Evolutionary conservation across 2,329 filamentous ascomycete species (phyloP).

Genomic region (Aureobasidium sp.): DNA sequence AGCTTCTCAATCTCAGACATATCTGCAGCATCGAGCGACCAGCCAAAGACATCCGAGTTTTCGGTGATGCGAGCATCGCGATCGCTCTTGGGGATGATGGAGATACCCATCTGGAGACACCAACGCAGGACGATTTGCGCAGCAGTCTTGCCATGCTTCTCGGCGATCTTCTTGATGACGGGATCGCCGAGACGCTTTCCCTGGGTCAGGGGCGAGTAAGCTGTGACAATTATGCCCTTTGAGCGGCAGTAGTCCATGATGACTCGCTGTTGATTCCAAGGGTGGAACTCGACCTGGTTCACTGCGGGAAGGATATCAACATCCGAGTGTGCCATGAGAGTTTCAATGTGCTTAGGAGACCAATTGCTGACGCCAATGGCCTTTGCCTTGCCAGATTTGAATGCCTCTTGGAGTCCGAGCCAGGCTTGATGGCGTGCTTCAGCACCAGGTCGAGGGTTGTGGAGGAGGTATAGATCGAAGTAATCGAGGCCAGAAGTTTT

Average conservation of each 20-base stretch:
- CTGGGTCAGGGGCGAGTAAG: conserved; percentile 55
- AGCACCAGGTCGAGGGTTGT: conserved; percentile 50
- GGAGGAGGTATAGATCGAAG: conserved; percentile 62
- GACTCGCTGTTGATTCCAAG: conserved; percentile 57
- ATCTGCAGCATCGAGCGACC: conserved; percentile 30
- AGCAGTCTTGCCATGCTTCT: conserved; percentile 63
- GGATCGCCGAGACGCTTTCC: conserved; percentile 63
- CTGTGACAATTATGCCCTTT: conserved; percentile 51
- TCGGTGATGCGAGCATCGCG: conserved; percentile 29
- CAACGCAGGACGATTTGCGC: conserved; percentile 72
- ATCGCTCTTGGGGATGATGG: conserved; percentile 40
- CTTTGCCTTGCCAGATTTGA: conserved; percentile 50
- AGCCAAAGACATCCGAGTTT: conserved; percentile 33
- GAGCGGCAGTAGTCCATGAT: conserved; percentile 47
- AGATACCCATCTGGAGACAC: conserved; percentile 67
- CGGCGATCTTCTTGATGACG: conserved; percentile 53
- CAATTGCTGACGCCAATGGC: conserved; percentile 66
- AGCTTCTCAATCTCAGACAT: conserved; percentile 30
- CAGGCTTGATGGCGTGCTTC: conserved; percentile 53
- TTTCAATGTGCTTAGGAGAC: conserved; percentile 57
- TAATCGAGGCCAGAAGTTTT: conserved; percentile 32
- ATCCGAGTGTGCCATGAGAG: conserved; percentile 54
- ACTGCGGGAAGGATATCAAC: conserved; percentile 55
- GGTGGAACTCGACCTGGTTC: conserved; percentile 65
- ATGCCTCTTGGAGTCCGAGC: conserved; percentile 54